Evolutionary conservation across 768 basidiomycete genomes (phyloP).

Genomic region (Gelatoporia subvermispora): DNA sequence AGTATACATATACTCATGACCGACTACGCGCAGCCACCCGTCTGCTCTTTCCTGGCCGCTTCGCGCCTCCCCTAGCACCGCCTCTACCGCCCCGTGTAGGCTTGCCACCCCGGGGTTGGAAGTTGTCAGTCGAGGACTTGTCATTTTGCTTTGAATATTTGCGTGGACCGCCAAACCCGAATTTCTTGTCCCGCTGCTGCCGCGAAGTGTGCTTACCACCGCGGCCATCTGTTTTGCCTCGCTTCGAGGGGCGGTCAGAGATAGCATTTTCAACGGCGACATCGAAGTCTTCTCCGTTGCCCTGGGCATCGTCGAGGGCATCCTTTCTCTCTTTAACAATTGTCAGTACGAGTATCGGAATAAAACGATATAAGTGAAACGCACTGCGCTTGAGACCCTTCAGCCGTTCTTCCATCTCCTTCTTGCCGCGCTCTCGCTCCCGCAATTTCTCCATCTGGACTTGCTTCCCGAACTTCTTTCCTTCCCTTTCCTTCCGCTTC

Average conservation of each 20-base stretch:
- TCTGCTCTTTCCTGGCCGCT: slow-evolving; percentile 58
- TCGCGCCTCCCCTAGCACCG: slow-evolving; percentile 30
- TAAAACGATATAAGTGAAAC: slow-evolving; percentile 20
- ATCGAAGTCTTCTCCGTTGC: slow-evolving; percentile 73
- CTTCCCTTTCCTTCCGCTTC: slow-evolving; percentile 85
- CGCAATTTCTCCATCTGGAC: slow-evolving; percentile 93
- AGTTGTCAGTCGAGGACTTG: slow-evolving; percentile 72
- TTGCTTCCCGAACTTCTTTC: slow-evolving; percentile 98
- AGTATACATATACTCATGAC: no score
- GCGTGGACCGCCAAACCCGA: slow-evolving; percentile 70
- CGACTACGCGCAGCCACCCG: slow-evolving; percentile 36
- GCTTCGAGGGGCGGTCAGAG: slow-evolving; percentile 64
- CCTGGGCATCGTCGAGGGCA: slow-evolving; percentile 61
- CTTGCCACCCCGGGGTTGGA: slow-evolving; percentile 36
- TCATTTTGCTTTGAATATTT: slow-evolving; percentile 79
- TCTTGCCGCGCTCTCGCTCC: slow-evolving; percentile 84
- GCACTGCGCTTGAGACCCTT: slow-evolving; percentile 88
- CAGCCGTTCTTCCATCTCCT: slow-evolving; percentile 84
- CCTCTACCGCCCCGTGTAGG: slow-evolving; percentile 24
- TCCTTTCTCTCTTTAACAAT: slow-evolving; percentile 71
- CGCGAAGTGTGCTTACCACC: slow-evolving; percentile 41
- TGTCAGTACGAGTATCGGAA: not conserved
- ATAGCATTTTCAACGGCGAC: slow-evolving; percentile 89
- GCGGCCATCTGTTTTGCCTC: slow-evolving; percentile 29
- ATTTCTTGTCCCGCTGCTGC: slow-evolving; percentile 69